These are phyloP conservation scores for Aspergillus sergii DNA, from an alignment of 2,329 filamentous ascomycete species.

Conservation along the genomic window DNA sequence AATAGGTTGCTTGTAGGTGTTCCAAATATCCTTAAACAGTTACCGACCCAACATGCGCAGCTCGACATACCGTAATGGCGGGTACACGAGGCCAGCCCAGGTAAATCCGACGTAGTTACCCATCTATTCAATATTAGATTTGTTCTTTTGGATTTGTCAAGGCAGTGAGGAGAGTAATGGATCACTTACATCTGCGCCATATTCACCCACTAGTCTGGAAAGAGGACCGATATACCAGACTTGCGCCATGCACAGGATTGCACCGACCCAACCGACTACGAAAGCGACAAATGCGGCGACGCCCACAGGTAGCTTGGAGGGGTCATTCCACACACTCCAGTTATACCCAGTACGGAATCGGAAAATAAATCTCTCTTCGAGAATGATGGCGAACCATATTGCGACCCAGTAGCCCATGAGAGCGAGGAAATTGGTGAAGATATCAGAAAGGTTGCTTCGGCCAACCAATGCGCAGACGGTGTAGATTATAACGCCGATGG, in stretches of 20 bases:
- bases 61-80: conserved; percentile 56
- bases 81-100: conserved; percentile 61
- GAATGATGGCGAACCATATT: conserved; percentile 65
- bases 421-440: conserved; percentile 70
- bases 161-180: not conserved
- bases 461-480: conserved; percentile 67
- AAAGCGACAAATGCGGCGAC: conserved; percentile 65
- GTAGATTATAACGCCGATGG: conserved; percentile 62
- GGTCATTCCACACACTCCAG: conserved; percentile 64
- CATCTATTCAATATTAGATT: conserved; percentile 41
- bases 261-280: conserved; percentile 65
- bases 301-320: conserved; percentile 62
- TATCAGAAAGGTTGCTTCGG: conserved; percentile 60
- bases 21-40: not conserved
- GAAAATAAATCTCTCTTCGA: conserved; percentile 64
- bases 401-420: conserved; percentile 72
- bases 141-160: conserved; percentile 6
- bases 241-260: conserved; percentile 69
- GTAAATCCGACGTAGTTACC: conserved; percentile 63
- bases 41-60: conserved; percentile 53
- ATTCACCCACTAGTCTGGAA: conserved; percentile 58
- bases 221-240: conserved; percentile 69
- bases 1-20: not conserved
- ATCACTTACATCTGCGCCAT: conserved; percentile 58
- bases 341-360: conserved; percentile 56